phyloP scores from a whole-genome alignment of 495 filamentous ascomycete genomes.

The Xylaria telfairii region DNA sequence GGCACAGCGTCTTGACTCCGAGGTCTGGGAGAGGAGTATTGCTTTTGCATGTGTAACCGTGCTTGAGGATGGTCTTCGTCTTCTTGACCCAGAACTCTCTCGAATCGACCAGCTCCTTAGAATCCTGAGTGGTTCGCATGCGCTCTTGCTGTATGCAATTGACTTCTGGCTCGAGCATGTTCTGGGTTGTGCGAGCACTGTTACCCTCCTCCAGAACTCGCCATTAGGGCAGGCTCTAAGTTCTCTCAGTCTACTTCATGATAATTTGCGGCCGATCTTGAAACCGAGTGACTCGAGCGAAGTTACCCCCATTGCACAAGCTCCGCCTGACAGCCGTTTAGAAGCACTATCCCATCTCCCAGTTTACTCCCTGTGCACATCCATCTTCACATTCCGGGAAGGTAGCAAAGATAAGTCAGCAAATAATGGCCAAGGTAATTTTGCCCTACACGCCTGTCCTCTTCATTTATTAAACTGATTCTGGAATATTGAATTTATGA shows the following conservation, averaged over 20 bases:
- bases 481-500: background rate
- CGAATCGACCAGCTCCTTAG: background rate
- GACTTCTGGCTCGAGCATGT: background rate
- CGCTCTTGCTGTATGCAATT: background rate
- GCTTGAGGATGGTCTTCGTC: background rate
- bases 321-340: background rate
- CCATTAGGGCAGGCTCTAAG: background rate
- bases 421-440: background rate
- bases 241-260: background rate
- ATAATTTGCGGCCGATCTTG: background rate
- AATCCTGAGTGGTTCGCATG: background rate
- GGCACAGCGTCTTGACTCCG: background rate
- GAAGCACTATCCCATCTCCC: background rate
- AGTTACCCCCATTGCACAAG: background rate
- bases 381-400: background rate
- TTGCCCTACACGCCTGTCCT: background rate
- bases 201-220: background rate
- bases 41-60: background rate
- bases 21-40: background rate
- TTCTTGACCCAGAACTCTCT: background rate
- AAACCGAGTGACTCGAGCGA: background rate
- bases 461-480: background rate
- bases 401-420: background rate
- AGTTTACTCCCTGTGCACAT: background rate
- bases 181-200: background rate